Conservation (phyloP, 2,329 filamentous ascomycete genomes). For the Fonsecaea nubica region DNA sequence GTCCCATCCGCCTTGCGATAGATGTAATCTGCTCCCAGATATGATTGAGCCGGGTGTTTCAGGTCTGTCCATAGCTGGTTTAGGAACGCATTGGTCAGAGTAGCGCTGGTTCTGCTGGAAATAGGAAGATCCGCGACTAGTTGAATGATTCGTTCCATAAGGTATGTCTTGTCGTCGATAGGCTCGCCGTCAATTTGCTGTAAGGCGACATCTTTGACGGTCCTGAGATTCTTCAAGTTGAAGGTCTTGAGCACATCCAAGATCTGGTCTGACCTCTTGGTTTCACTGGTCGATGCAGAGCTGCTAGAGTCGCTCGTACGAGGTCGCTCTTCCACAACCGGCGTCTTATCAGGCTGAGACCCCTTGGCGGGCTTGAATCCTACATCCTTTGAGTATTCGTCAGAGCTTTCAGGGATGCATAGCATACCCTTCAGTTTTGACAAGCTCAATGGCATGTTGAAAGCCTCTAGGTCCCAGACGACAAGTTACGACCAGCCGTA, state of each 20-base stretch:
- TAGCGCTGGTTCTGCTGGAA: constrained; percentile 45
- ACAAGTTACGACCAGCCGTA: neutral
- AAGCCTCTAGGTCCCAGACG: neutral
- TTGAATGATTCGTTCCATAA: constrained; percentile 65
- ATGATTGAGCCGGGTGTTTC: constrained; percentile 60
- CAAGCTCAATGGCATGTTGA: constrained; percentile 25
- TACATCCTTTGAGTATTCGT: constrained; percentile 16
- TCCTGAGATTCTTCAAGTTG: constrained; percentile 54
- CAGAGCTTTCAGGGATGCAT: constrained; percentile 19
- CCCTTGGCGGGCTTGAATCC: neutral
- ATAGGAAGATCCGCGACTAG: constrained; percentile 49
- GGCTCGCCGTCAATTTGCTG: constrained; percentile 57
- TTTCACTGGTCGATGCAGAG: constrained; percentile 23
- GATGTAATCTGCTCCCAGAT: constrained; percentile 47
- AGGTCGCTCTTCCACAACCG: constrained; percentile 6
- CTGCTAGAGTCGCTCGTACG: constrained; percentile 6
- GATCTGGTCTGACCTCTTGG: constrained; percentile 33
- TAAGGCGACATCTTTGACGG: constrained; percentile 50
- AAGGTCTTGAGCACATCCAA: constrained; percentile 55
- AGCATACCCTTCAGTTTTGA: constrained; percentile 27
- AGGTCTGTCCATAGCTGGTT: constrained; percentile 62
- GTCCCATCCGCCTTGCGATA: constrained; percentile 49
- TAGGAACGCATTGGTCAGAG: constrained; percentile 59
- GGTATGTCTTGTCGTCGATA: constrained; percentile 66
- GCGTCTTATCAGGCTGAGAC: constrained; percentile 12